These are phyloP conservation scores for Aspergillus flavus DNA, from an alignment of 2,329 filamentous ascomycete species.

Conservation along the genomic window DNA sequence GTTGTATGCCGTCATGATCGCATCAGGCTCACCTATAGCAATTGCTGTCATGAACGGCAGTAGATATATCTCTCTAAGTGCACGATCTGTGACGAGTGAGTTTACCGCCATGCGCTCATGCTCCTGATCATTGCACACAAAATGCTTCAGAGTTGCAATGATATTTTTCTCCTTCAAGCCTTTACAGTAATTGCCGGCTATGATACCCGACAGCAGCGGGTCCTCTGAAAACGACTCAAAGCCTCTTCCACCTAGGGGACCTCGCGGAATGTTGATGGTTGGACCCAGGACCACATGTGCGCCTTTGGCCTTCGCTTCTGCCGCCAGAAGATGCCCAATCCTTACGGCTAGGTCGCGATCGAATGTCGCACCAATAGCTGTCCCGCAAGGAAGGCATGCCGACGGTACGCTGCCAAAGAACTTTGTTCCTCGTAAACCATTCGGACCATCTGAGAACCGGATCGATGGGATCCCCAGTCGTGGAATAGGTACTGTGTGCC, in stretches of 20 bases:
- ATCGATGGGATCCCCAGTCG: constrained; percentile 65
- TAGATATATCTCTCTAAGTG: constrained; percentile 67
- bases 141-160: constrained; percentile 75
- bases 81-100: constrained; percentile 51
- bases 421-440: constrained; percentile 67
- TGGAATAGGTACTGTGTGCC: constrained; percentile 67
- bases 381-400: constrained; percentile 76
- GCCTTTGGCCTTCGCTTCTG: constrained; percentile 72
- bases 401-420: constrained; percentile 70
- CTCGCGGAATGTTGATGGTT: constrained; percentile 79
- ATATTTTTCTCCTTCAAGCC: constrained; percentile 75
- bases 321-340: constrained; percentile 70
- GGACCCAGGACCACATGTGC: constrained; percentile 74
- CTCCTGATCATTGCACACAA: constrained; percentile 51
- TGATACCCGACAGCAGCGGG: constrained; percentile 71
- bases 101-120: constrained; percentile 46
- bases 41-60: constrained; percentile 65
- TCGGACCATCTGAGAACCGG: constrained; percentile 69
- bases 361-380: constrained; percentile 77
- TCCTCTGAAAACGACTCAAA: constrained; percentile 88
- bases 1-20: constrained; percentile 64
- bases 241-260: constrained; percentile 77
- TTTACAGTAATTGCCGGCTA: constrained; percentile 71
- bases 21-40: constrained; percentile 55
- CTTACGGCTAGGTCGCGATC: constrained; percentile 69